These are phyloP conservation scores for bread wheat (Triticum aestivum) DNA, from an alignment of 176 grass and related monocot species.

Conservation along the genomic window DNA sequence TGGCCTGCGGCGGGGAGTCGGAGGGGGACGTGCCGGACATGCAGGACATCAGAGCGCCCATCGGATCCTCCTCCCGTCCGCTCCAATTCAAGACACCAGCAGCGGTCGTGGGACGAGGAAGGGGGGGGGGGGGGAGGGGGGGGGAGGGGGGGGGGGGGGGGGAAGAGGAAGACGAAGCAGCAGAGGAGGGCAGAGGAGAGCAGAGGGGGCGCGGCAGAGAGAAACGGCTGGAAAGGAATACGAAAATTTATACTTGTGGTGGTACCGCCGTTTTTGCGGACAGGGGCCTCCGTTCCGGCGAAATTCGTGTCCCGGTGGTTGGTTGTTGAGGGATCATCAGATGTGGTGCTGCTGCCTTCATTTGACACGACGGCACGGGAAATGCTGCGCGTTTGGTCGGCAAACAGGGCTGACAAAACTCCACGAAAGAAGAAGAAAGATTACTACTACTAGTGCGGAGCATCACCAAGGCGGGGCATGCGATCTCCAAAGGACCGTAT, in stretches of 20 bases:
- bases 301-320: background rate
- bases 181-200: background rate
- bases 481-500: too few relatives aligned
- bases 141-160: too few relatives aligned
- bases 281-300: background rate
- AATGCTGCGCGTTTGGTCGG: background rate
- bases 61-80: slow-evolving; percentile 1
- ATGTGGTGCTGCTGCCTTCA: background rate
- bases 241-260: slow-evolving; percentile 47
- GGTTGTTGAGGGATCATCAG: background rate
- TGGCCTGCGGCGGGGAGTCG: slow-evolving; percentile 29
- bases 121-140: too few relatives aligned
- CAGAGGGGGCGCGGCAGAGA: slow-evolving; percentile 38
- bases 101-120: background rate
- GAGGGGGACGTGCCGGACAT: slow-evolving; percentile 34
- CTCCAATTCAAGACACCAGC: background rate
- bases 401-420: background rate
- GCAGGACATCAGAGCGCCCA: slow-evolving; percentile 78
- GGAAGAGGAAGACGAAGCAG: background rate
- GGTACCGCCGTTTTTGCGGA: slow-evolving; percentile 15
- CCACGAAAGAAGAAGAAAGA: too few relatives aligned
- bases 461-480: too few relatives aligned
- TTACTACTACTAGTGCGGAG: too few relatives aligned
- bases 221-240: slow-evolving; percentile 40
- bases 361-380: background rate